Conservation (phyloP, 2,329 filamentous ascomycete genomes). For the Ambrosiella xylebori region DNA sequence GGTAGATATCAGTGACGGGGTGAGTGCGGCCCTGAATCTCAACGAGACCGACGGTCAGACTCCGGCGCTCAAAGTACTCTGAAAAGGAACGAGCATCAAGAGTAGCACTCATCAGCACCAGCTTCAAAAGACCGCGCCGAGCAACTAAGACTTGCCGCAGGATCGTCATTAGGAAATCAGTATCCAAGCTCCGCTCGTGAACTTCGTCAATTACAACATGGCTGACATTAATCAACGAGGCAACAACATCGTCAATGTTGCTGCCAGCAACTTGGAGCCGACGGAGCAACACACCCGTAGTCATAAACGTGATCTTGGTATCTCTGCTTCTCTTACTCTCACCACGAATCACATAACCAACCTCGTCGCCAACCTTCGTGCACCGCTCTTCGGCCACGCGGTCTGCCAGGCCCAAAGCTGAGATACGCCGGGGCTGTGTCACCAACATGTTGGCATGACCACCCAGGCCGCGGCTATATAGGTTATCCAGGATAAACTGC, state of each 20-base stretch:
- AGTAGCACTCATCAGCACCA: conserved; percentile 92
- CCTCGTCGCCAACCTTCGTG: conserved; percentile 62
- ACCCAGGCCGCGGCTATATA: conserved; percentile 62
- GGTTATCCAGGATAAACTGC: conserved; percentile 84
- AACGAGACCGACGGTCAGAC: conserved; percentile 55
- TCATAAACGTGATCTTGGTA: conserved; percentile 90
- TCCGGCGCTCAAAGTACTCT: conserved; percentile 59
- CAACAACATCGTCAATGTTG: conserved; percentile 58
- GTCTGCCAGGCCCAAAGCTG: conserved; percentile 82
- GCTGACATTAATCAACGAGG: conserved; percentile 73
- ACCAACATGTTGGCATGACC: conserved; percentile 77
- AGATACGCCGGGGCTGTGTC: conserved; percentile 88
- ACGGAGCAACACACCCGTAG: conserved; percentile 79
- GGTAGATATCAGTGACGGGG: conserved; percentile 75
- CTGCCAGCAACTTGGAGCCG: conserved; percentile 45
- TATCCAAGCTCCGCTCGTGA: conserved; percentile 86
- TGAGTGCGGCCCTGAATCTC: conserved; percentile 81
- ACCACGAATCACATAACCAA: conserved; percentile 82
- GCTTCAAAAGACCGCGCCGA: conserved; percentile 63
- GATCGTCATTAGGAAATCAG: conserved; percentile 80
- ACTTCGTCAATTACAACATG: conserved; percentile 95
- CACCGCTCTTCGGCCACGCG: conserved; percentile 87
- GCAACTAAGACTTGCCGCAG: conserved; percentile 63
- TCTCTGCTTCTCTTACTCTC: conserved; percentile 58
- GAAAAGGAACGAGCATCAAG: conserved; percentile 76